Base-by-base conservation (phyloP, 345 rosid genomes). In the Pugionium dolabratum region DNA sequence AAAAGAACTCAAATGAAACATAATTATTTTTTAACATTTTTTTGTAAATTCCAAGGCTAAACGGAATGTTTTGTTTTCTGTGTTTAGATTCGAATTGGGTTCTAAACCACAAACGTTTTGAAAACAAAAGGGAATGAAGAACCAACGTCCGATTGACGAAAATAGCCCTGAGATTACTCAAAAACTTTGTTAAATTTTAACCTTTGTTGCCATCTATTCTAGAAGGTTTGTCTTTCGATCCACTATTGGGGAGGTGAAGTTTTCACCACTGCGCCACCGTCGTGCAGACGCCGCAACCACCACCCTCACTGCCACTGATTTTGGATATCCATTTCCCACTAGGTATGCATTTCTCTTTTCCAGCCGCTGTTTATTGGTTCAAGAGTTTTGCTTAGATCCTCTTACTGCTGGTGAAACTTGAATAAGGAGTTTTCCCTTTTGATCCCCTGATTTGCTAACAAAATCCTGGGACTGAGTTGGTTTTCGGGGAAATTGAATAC, bases 321-420 rank as follows among this genome's bases (percentile, higher is more conserved):
- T 36, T 40, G 30, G 29, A 31, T 58, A 65, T 48, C 40, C 18
- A 9, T 48, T 5, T 48, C 6, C 58, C 2, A 4, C 26, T 29
- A 30, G 50, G 72, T 67, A 36, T 45, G 48, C n/a, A 40, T 2
- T 67, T 56, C 49, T 46, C 41, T 37, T 36, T 41, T 18, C 47
- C 25, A 1, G 46, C 6, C 32, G 45, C 5, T 67, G 3, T 56
- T 46, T 11, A 8, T 8, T 55, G 55, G 25, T 6, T 54, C 37
- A 1, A 27, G 27, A 27, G 52, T 53, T 26, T 26, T 36, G 36
- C 37, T 34, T 66, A 46, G 54, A 7, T 18, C 5, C 31, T 37
- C 32, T 33, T 25, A 3, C 54, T 46, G 3, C 29, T 42, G 7
- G 11, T 43, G 39, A 43, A 44, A 34, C 33, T 33, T 60, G 5